Evolutionary conservation across 2,329 filamentous ascomycete species (phyloP), one percentile per base, ranked within the genome.

Genomic region (Neonectria neomacrospora): DNA sequence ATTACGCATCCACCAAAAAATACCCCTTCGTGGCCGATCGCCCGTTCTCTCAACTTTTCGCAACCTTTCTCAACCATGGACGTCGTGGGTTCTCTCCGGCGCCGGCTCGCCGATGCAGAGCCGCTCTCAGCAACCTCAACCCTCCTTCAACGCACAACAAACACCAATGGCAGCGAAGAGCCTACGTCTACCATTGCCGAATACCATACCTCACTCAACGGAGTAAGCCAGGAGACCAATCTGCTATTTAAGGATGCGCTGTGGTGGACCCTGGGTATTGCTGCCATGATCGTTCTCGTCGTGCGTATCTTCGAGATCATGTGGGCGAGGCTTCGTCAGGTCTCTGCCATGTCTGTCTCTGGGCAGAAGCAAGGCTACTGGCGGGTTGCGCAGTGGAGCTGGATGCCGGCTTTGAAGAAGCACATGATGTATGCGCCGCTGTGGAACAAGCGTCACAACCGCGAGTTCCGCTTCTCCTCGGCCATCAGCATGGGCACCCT

Each of bases 381-480:
- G 87, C 85, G 81, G 68, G 73, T 74, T 22, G 81, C 85, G 14
- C 85, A 88, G 73, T 88, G 82, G 81, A 80, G 79, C 60, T 88
- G 85, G 85, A 87, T 88, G 82, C 88, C 88, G 12, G 79, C 79
- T 63, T 69, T 90, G 69, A 91, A 91, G 80, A 88, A 85, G 75
- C 79, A 89, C 67, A 71, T 91, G 61, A 77, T 78, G 51, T 81
- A 91, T 69, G 88, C 89, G 1, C 89, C 89, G 3, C 77, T 91
- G 23, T 85, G 85, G 78, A 85, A 80, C 14, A 90, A 90, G 73
- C 85, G 89, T 50, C 89, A 91, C 77, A 91, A 90, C 79, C 82
- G 87, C 71, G 89, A 91, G 76, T 84, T 91, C 71, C 83, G 83
- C 71, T 78, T 91, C 54, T 90, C 87, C 55, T 81, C 82, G 9